These are phyloP conservation scores for Oryza punctata DNA, from an alignment of 176 grass and related monocot species.

Conservation along the genomic window DNA sequence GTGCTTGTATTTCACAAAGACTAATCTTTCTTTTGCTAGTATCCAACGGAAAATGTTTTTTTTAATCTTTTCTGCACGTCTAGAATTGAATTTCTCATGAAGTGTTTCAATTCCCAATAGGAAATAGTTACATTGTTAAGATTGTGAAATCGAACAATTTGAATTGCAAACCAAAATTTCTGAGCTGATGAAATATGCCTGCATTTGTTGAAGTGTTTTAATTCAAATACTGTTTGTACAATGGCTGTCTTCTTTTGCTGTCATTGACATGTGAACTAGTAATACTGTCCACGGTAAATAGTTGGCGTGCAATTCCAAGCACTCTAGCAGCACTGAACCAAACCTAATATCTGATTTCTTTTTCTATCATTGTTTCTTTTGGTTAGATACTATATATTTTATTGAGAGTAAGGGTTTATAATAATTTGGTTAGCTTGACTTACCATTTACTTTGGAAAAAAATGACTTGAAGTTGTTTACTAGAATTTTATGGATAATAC, in stretches of 20 bases:
- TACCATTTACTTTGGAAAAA: neutral
- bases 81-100: neutral
- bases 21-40: neutral
- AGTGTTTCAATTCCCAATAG: neutral
- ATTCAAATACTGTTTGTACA: neutral
- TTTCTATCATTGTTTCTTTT: neutral
- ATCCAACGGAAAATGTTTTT: neutral
- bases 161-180: neutral
- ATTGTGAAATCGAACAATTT: neutral
- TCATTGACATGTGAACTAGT: neutral
- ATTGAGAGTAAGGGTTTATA: neutral
- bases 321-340: neutral
- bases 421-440: neutral
- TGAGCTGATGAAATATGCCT: neutral
- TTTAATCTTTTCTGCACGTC: neutral
- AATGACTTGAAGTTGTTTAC: neutral
- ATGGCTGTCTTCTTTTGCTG: neutral
- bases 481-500: neutral
- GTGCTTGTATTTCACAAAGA: neutral
- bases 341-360: neutral
- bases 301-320: neutral
- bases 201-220: neutral
- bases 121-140: neutral
- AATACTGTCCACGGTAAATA: neutral
- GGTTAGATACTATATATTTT: neutral